Evolutionary conservation across 768 basidiomycete genomes (phyloP).

Genomic region (Lactifluus piperatus): DNA sequence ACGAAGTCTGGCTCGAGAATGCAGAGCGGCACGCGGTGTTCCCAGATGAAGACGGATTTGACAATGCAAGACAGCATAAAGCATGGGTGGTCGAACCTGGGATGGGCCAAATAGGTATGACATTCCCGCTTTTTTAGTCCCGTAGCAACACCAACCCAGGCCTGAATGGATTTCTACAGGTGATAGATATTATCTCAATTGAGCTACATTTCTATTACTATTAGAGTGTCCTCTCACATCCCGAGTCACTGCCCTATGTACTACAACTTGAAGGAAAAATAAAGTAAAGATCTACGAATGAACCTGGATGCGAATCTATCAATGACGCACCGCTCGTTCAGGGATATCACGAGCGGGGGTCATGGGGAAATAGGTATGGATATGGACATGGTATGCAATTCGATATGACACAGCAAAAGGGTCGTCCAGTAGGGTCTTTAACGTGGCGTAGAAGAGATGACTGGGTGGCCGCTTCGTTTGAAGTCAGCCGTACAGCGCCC

Average conservation of each 20-base stretch:
- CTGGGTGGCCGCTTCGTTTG: neutral
- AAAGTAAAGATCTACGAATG: neutral
- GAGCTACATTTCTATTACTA: neutral
- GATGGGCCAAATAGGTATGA: conserved; percentile 82
- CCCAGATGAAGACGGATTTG: conserved; percentile 20
- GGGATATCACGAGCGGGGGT: neutral
- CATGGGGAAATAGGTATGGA: neutral
- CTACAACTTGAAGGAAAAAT: conserved; percentile 1
- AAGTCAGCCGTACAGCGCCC: conserved; percentile 22
- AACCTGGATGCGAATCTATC: neutral
- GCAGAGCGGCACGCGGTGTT: conserved; percentile 35
- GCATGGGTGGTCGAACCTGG: conserved; percentile 84
- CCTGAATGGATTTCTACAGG: conserved; percentile 23
- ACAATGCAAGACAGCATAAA: conserved; percentile 39
- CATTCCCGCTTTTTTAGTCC: conserved; percentile 16
- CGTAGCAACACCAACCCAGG: neutral
- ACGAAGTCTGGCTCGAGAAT: conserved; percentile 62
- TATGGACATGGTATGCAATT: neutral
- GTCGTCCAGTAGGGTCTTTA: neutral
- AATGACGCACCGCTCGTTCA: neutral
- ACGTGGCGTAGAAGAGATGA: neutral
- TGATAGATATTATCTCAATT: conserved; percentile 34
- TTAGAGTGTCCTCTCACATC: neutral
- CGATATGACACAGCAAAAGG: neutral
- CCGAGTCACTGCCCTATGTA: neutral